Evolutionary conservation across 1,284 basidiomycete genomes (phyloP).

Genomic region (Moniliophthora roreri): DNA sequence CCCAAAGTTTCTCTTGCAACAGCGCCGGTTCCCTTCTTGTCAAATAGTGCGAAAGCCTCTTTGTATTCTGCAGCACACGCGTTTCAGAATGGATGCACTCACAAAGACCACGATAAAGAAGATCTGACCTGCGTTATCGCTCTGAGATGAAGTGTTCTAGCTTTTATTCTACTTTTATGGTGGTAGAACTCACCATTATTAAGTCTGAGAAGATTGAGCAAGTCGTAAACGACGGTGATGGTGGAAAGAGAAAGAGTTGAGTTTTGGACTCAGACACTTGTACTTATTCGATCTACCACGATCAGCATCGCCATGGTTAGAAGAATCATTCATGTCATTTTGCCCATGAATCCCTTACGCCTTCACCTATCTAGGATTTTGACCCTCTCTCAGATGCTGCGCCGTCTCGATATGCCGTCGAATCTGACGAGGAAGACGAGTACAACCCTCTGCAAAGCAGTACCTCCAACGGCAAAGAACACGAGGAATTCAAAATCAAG

Average conservation of each 20-base stretch:
- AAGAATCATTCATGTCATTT: background rate
- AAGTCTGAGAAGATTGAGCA: background rate
- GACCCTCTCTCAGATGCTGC: conserved; percentile 56
- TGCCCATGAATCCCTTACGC: background rate
- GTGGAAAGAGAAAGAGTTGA: background rate
- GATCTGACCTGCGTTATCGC: conserved; percentile 60
- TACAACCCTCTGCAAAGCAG: conserved; percentile 38
- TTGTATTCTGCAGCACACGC: conserved; percentile 71
- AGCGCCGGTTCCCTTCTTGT: conserved; percentile 92
- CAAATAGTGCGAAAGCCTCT: conserved; percentile 96
- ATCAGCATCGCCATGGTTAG: background rate
- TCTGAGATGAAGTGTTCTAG: conserved; percentile 32
- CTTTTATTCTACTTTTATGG: background rate
- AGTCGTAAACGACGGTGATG: background rate
- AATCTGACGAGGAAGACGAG: conserved; percentile 71
- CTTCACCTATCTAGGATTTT: conserved; percentile 35
- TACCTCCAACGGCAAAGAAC: conserved; percentile 14
- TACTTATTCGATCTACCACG: conserved; percentile 1
- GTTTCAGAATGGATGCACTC: conserved; percentile 3
- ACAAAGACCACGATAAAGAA: conserved; percentile 4
- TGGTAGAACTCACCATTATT: conserved; percentile 33
- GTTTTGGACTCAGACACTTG: background rate
- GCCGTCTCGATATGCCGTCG: conserved; percentile 60
- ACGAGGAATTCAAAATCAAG: conserved; percentile 29
- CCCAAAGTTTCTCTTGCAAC: conserved; percentile 89